These are phyloP conservation scores for Dryas integrifolia DNA, from an alignment of 331 rosid species.

Conservation along the genomic window DNA sequence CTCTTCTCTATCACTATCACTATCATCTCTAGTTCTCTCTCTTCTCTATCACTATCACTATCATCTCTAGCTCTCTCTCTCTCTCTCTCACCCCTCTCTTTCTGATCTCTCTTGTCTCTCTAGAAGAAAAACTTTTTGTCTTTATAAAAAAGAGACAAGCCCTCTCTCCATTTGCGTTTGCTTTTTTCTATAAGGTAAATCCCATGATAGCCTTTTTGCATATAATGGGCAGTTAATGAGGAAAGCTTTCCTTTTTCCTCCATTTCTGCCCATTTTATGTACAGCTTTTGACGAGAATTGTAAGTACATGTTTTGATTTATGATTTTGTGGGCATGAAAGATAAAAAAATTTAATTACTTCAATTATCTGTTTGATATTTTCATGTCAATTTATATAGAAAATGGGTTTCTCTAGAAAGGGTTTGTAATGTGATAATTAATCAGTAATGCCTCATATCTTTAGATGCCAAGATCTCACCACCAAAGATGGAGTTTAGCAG, in stretches of 20 bases:
- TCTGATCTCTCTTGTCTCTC: neutral
- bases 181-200: neutral
- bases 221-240: neutral
- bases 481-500: neutral
- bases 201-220: slow-evolving; percentile 7
- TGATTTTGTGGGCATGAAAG: neutral
- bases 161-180: neutral
- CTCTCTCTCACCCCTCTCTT: neutral
- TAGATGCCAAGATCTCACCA: neutral
- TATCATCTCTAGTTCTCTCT: too few species aligned
- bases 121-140: neutral
- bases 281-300: slow-evolving; percentile 4
- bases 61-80: neutral
- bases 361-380: neutral
- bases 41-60: neutral
- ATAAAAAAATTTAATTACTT: neutral
- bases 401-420: neutral
- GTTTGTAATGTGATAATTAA: neutral
- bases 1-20: neutral
- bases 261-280: neutral
- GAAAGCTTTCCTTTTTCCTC: neutral
- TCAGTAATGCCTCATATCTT: neutral
- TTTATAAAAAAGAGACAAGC: neutral
- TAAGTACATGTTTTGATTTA: neutral
- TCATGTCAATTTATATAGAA: neutral